phyloP scores from a whole-genome alignment of 2,329 filamentous ascomycete genomes.

The Alternaria triticimaculans region DNA sequence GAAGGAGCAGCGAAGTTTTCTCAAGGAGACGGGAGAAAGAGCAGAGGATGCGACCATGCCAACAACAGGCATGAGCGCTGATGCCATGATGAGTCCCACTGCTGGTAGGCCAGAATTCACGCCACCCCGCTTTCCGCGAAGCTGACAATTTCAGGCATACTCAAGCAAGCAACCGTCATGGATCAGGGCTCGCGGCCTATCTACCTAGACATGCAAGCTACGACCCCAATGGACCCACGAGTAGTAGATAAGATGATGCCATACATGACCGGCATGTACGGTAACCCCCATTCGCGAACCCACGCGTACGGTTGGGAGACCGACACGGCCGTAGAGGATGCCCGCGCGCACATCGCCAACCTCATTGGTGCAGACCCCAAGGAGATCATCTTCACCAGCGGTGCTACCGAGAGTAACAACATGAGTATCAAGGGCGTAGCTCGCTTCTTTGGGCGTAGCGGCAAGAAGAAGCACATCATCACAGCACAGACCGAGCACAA shows the following conservation, averaged over 20 bases:
- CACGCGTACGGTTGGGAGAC: conserved; percentile 99
- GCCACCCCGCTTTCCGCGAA: conserved; percentile 4
- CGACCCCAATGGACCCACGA: conserved; percentile 90
- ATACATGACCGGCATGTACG: conserved; percentile 90
- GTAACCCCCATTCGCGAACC: conserved; percentile 95
- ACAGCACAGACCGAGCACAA: conserved; percentile 99
- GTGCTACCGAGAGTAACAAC: conserved; percentile 98
- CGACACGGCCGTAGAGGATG: conserved; percentile 89
- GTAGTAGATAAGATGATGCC: conserved; percentile 97
- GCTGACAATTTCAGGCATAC: conserved; percentile 63
- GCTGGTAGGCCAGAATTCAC: conserved; percentile 58
- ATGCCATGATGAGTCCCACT: conserved; percentile 80
- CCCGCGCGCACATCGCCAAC: conserved; percentile 79
- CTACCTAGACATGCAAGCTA: conserved; percentile 98
- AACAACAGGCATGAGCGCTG: conserved; percentile 63
- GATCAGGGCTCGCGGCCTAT: conserved; percentile 92
- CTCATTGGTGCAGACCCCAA: conserved; percentile 95
- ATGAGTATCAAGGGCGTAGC: conserved; percentile 99
- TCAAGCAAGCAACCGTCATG: conserved; percentile 92
- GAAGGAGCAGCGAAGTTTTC: conserved; percentile 82
- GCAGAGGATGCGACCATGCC: conserved; percentile 66
- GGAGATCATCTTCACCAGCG: conserved; percentile 98
- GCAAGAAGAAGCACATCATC: conserved; percentile 98
- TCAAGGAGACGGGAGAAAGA: conserved; percentile 62
- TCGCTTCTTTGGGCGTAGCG: conserved; percentile 87